Conservation (phyloP, 2,329 filamentous ascomycete genomes). For the Aspergillus fijiensis region DNA sequence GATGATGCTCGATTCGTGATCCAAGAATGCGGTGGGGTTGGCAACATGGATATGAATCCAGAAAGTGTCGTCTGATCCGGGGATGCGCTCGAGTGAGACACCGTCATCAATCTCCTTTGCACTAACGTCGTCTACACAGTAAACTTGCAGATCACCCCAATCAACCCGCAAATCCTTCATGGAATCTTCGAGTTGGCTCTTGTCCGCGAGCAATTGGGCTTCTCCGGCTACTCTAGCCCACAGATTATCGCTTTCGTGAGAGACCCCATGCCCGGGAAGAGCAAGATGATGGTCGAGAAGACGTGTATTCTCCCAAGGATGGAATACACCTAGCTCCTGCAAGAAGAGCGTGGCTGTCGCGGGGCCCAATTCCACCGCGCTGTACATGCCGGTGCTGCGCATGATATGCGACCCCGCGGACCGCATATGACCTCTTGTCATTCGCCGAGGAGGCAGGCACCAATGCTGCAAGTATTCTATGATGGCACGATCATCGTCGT, state of each 20-base stretch:
- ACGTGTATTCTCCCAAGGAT: conserved; percentile 57
- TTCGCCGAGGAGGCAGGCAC: conserved; percentile 43
- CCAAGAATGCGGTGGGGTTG: conserved; percentile 63
- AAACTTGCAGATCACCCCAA: conserved; percentile 57
- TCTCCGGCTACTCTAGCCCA: conserved; percentile 32
- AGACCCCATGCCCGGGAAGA: conserved; percentile 48
- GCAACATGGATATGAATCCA: conserved; percentile 65
- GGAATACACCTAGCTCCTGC: conserved; percentile 62
- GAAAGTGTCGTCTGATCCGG: conserved; percentile 45
- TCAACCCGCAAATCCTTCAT: conserved; percentile 59
- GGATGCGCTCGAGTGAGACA: conserved; percentile 56
- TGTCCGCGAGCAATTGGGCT: conserved; percentile 23
- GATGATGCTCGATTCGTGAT: conserved; percentile 51
- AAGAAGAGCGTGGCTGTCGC: conserved; percentile 52
- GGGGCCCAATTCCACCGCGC: conserved; percentile 37
- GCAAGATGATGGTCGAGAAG: conserved; percentile 54
- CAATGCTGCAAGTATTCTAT: conserved; percentile 58
- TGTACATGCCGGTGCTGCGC: conserved; percentile 57
- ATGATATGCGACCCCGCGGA: conserved; percentile 57
- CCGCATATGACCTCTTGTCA: conserved; percentile 42
- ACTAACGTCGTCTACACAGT: conserved; percentile 57
- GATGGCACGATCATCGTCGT: conserved; percentile 51
- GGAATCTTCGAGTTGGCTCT: conserved; percentile 46
- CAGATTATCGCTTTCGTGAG: conserved; percentile 29
- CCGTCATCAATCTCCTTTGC: conserved; percentile 65